phyloP scores from a whole-genome alignment of 352 stramenopile species.

The Pythium scleroteichum region DNA sequence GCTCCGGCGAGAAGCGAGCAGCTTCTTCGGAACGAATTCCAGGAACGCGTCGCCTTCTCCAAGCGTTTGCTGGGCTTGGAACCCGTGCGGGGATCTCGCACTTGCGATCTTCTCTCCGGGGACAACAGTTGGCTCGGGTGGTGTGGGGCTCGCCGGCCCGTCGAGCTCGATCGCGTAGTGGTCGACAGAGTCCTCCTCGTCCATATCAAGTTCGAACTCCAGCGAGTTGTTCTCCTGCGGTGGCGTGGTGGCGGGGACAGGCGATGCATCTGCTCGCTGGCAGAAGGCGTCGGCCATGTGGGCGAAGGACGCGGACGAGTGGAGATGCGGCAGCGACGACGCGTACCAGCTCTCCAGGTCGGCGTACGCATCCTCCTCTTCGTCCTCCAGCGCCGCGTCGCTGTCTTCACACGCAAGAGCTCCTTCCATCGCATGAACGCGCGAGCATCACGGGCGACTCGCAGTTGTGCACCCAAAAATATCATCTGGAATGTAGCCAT shows the following conservation, averaged over 20 bases:
- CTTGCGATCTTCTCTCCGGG: too few relatives aligned
- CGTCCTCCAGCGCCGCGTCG: background rate
- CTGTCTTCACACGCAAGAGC: background rate
- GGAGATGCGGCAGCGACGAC: slow-evolving; percentile 23
- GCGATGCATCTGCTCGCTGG: background rate
- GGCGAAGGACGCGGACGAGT: slow-evolving; percentile 18
- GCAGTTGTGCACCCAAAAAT: slow-evolving; percentile 3
- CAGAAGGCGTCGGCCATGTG: slow-evolving; percentile 5
- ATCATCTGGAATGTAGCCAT: slow-evolving; percentile 6
- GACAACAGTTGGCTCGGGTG: background rate
- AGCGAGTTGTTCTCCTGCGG: background rate
- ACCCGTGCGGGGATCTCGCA: too few relatives aligned
- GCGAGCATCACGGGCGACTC: background rate
- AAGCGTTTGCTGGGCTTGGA: background rate
- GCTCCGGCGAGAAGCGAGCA: background rate
- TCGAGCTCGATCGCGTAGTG: slow-evolving; percentile 22
- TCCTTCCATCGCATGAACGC: background rate
- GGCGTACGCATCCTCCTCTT: slow-evolving; percentile 15
- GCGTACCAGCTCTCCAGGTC: slow-evolving; percentile 31
- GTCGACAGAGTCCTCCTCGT: background rate
- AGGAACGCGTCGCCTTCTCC: slow-evolving; percentile 3
- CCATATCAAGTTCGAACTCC: background rate
- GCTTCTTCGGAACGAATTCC: slow-evolving; percentile 24
- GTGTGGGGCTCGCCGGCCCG: background rate
- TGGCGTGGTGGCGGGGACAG: background rate